Evolutionary conservation across 2,329 filamentous ascomycete genomes (phyloP).

Genomic region (Xylariomycetidae sp.): DNA sequence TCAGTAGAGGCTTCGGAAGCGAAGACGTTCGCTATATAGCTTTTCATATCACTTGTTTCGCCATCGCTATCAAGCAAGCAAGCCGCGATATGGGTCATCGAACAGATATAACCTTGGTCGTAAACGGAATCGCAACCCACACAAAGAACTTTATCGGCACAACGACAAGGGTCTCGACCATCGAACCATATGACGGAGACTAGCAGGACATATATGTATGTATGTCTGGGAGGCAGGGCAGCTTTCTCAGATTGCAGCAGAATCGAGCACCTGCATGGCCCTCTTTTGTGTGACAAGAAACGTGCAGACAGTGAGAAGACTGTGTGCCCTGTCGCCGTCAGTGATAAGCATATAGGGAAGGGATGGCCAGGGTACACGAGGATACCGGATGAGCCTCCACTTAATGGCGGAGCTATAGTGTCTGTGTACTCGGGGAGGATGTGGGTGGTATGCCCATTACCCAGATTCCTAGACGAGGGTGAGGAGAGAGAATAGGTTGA

Average conservation of each 20-base stretch:
- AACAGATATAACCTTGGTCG: no score
- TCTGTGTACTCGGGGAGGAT: conserved; percentile 3
- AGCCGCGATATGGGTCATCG: conserved; percentile 58
- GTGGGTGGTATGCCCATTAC: no score
- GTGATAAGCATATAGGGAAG: no score
- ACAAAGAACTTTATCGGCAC: conserved; percentile 18
- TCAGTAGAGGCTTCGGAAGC: conserved; percentile 40
- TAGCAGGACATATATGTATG: conserved; percentile 31
- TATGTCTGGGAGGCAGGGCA: conserved; percentile 14
- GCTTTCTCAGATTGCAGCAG: conserved; percentile 14
- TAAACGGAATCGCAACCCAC: conserved; percentile 20
- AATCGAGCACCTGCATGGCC: conserved; percentile 3
- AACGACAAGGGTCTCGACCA: no score
- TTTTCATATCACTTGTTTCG: conserved; percentile 31
- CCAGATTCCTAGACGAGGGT: no score
- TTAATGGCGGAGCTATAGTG: conserved; percentile 19
- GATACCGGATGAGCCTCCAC: conserved; percentile 18
- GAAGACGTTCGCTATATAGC: conserved; percentile 45
- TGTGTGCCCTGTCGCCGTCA: no score
- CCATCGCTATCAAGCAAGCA: conserved; percentile 47
- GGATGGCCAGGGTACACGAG: conserved; percentile 3
- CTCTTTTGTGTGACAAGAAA: conserved; percentile 1
- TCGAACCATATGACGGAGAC: no score
- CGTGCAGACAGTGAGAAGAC: conserved; percentile 1
- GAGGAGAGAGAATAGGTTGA: no score